Base-by-base conservation (phyloP, 768 basidiomycete species). In the Strobilomyces confusus region DNA sequence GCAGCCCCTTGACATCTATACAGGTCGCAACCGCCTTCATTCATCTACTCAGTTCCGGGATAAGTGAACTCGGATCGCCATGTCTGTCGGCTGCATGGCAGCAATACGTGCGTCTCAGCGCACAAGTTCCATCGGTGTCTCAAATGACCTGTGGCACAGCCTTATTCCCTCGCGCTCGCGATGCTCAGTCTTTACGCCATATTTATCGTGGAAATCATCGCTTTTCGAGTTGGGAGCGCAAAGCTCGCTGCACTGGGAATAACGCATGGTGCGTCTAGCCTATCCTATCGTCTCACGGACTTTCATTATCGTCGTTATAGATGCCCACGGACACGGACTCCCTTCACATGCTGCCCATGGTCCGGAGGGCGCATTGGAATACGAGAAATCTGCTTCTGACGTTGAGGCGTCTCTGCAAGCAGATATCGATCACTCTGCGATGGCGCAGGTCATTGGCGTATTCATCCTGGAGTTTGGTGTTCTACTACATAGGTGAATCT, bases 391-490 rank as follows among this genome's bases (percentile, higher is more conserved):
- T 9, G 5, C 9, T 2, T 43, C 67, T 25, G 73, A 76, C 53
- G 45, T 66, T 17, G 73, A 74, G 44, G 56, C 44, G 3, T 59
- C 58, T 7, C 23, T 55, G 40, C 30, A 50, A 26, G 40, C 17
- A 9, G 44, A 60, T 30, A 63, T 69, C 4, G 69, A 75, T 44
- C 77, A 83, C 36, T 72, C 73, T 19, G 71, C 80, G 3, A 51
- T 73, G 9, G 84, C 90, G 3, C 92, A 95, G 67, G 69, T 94
- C 34, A 77, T 97, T 44, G 94, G 93, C 14, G 79, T 99, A 44
- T 91, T 81, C 32, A 94, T 98, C 53, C 76, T 99, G 44, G 95
- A 99, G 66, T 95, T 97, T 62, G 95, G 95, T 61, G 92, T 98
- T 29, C 68, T 92, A 6, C 70, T 98, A 30, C 94, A 95, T 64